A percentile compares a stretch with the other conserved stretches of the same genome.
Conservation (phyloP, 495 filamentous ascomycete species). For the Immersiella caudata region DNA sequence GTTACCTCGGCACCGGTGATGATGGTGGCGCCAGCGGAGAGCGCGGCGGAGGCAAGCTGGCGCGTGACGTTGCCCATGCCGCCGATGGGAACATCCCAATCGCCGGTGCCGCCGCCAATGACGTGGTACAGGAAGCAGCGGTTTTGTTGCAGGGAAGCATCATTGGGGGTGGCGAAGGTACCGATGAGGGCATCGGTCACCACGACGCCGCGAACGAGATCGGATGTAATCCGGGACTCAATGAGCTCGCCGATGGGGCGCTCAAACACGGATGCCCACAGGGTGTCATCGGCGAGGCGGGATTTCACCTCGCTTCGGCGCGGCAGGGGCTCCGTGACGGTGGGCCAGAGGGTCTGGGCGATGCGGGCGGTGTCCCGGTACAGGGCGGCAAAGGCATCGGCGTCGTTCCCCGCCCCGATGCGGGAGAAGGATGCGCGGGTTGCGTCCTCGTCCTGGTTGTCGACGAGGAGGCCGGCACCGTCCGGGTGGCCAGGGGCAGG, state of each 20-base stretch:
- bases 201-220: slow-evolving; percentile 7
- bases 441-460: not conserved
- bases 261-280: slow-evolving; percentile 3
- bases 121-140: slow-evolving; percentile 12
- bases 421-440: not conserved
- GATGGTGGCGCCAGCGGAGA: not conserved
- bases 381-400: not conserved
- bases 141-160: slow-evolving; percentile 2
- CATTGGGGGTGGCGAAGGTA: not conserved
- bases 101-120: slow-evolving; percentile 1
- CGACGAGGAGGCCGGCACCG: slow-evolving; percentile 8
- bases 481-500: not conserved
- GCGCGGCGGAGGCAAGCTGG: not conserved
- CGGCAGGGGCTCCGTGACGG: not conserved
- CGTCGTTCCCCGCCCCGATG: not conserved
- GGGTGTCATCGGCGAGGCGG: not conserved
- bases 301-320: not conserved
- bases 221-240: not conserved
- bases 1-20: slow-evolving; percentile 2
- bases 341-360: not conserved
- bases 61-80: slow-evolving; percentile 14
- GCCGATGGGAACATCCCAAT: slow-evolving; percentile 9
- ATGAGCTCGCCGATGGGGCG: slow-evolving; percentile 4
- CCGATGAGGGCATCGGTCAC: slow-evolving; percentile 9
- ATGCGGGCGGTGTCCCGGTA: slow-evolving; percentile 8